Evolutionary conservation across 805 yeast species (phyloP).

Genomic region (Saturnispora bothae): DNA sequence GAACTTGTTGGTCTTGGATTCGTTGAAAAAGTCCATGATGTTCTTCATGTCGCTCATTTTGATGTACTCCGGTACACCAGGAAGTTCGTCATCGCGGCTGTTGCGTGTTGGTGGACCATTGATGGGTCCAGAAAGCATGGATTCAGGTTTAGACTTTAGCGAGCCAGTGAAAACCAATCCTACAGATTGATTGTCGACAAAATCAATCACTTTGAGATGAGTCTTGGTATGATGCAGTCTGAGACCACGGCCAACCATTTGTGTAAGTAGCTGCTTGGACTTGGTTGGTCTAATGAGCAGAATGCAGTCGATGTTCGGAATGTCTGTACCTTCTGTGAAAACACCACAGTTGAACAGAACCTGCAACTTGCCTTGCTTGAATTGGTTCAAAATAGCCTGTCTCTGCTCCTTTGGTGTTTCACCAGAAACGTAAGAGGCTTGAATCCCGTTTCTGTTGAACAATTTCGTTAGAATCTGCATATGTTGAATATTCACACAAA

Average conservation of each 20-base stretch:
- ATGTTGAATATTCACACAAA: constrained; percentile 69
- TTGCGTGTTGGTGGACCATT: constrained; percentile 3
- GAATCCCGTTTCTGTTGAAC: constrained; percentile 50
- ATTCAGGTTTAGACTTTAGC: constrained; percentile 15
- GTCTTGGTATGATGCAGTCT: constrained; percentile 51
- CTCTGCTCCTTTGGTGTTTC: constrained; percentile 46
- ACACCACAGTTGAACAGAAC: constrained; percentile 83
- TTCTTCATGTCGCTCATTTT: constrained; percentile 24
- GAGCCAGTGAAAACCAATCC: constrained; percentile 22
- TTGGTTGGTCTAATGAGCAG: constrained; percentile 72
- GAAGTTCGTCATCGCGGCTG: constrained; percentile 8
- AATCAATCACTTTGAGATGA: constrained; percentile 66
- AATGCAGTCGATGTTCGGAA: constrained; percentile 78
- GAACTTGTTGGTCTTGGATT: neutral
- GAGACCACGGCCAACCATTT: constrained; percentile 89
- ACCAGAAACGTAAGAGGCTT: constrained; percentile 65
- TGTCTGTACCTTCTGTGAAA: constrained; percentile 91
- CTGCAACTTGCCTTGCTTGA: constrained; percentile 49
- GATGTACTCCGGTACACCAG: constrained; percentile 19
- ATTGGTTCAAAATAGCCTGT: constrained; percentile 41
- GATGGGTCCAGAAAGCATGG: constrained; percentile 3
- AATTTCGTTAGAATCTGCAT: constrained; percentile 41
- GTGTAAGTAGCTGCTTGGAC: constrained; percentile 60
- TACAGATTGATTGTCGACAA: constrained; percentile 46
- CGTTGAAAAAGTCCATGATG: constrained; percentile 17